Percentiles rank a stretch among this genome's conserved stretches.
Evolutionary conservation across 31 red algal species (phyloP).

Genomic region (Porphyra umbilicalis): DNA sequence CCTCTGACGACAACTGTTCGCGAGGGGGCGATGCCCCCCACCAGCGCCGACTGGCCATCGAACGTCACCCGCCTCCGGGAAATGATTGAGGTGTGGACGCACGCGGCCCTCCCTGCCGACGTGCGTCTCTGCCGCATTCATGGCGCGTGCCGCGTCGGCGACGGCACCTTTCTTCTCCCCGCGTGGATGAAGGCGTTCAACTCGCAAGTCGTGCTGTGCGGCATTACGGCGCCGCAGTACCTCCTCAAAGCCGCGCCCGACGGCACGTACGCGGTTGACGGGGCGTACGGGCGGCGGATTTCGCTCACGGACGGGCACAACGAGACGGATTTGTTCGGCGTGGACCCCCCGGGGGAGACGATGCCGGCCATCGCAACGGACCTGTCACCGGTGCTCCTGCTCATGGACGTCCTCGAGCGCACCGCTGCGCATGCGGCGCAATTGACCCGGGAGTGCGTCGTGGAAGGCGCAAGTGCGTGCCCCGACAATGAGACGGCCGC

Average conservation of each 20-base stretch:
- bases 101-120: not conserved
- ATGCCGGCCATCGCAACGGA: slow-evolving; percentile 28
- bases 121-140: slow-evolving; percentile 28
- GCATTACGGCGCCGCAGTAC: slow-evolving; percentile 25
- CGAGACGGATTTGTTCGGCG: slow-evolving; percentile 43
- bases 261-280: not conserved
- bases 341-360: slow-evolving; percentile 32
- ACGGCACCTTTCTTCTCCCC: slow-evolving; percentile 42
- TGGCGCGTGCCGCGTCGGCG: slow-evolving; percentile 41
- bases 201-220: slow-evolving; percentile 25
- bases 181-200: slow-evolving; percentile 57
- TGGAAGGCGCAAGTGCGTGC: slow-evolving; percentile 7
- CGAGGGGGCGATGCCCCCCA: too few relatives aligned
- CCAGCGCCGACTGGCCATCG: not conserved
- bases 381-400: slow-evolving; percentile 27
- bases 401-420: slow-evolving; percentile 40
- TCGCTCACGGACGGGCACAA: slow-evolving; percentile 27
- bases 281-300: not conserved
- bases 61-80: not conserved
- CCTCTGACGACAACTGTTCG: too few relatives aligned
- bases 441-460: slow-evolving; percentile 8
- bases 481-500: not conserved
- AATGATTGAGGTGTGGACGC: not conserved
- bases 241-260: not conserved
- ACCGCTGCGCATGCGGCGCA: slow-evolving; percentile 2